phyloP scores from a whole-genome alignment of 2,329 filamentous ascomycete species.

The Colletotrichum scovillei region DNA sequence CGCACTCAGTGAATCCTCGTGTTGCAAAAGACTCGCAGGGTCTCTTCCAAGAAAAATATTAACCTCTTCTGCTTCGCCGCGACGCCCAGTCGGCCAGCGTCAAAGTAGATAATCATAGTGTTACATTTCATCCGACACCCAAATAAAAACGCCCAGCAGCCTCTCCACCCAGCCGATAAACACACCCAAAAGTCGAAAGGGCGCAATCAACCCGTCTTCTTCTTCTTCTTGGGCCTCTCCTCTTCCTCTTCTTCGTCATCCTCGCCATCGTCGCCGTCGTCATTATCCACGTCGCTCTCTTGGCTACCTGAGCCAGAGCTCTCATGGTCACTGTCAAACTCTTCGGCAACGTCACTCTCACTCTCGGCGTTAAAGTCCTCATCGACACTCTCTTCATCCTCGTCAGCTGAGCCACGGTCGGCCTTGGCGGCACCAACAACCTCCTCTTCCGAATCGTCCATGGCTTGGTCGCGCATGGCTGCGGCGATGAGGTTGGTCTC shows the following conservation, averaged over 20 bases:
- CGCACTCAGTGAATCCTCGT: neutral
- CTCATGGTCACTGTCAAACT: conserved; percentile 92
- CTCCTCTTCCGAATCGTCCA: conserved; percentile 87
- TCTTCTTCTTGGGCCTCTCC: conserved; percentile 63
- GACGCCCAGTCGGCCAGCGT: conserved; percentile 2
- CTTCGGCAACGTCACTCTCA: conserved; percentile 95
- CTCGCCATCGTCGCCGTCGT: conserved; percentile 56
- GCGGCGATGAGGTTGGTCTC: conserved; percentile 85
- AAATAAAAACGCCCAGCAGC: conserved; percentile 20
- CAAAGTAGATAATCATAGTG: conserved; percentile 15
- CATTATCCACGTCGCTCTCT: conserved; percentile 69
- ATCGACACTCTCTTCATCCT: conserved; percentile 94
- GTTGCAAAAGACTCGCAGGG: conserved; percentile 1
- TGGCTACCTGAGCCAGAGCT: conserved; percentile 76
- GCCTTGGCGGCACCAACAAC: conserved; percentile 73
- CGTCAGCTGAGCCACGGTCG: conserved; percentile 91
- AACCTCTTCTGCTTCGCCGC: conserved; percentile 15
- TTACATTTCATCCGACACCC: conserved; percentile 18
- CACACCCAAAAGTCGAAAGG: neutral
- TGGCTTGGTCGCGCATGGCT: conserved; percentile 84
- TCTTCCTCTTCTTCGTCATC: conserved; percentile 63
- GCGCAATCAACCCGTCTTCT: conserved; percentile 45
- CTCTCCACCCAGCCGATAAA: neutral
- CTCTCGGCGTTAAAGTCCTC: conserved; percentile 95
- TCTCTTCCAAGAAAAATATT: conserved; percentile 20